Conservation (phyloP, 1,139 yeast species). For the Taphrina flavorubra region DNA sequence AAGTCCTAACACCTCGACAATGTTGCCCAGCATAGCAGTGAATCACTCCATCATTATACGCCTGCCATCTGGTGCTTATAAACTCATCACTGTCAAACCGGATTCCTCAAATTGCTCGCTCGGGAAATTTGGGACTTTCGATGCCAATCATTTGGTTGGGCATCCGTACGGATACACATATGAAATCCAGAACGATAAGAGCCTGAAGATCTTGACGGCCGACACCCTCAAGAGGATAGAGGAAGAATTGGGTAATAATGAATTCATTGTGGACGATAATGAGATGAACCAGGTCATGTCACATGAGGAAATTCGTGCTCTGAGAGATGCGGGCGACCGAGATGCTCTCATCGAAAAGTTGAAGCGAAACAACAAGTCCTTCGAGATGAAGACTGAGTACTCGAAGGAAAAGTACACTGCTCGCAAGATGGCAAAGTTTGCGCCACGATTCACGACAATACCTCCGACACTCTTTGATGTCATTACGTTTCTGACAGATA, state of each 20-base stretch:
- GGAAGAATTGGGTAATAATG: slow-evolving; percentile 67
- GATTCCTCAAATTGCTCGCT: slow-evolving; percentile 61
- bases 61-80: slow-evolving; percentile 32
- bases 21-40: slow-evolving; percentile 24
- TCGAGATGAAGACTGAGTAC: slow-evolving; percentile 83
- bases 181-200: slow-evolving; percentile 70
- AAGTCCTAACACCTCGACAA: neutral
- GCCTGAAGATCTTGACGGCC: slow-evolving; percentile 48
- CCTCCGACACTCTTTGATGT: slow-evolving; percentile 78
- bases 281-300: slow-evolving; percentile 70
- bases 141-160: slow-evolving; percentile 75
- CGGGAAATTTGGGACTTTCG: slow-evolving; percentile 90
- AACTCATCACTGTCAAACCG: slow-evolving; percentile 21
- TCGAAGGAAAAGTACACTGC: slow-evolving; percentile 91
- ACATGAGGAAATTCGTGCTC: slow-evolving; percentile 75
- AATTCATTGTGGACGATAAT: slow-evolving; percentile 75
- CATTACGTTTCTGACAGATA: slow-evolving; percentile 72
- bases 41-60: slow-evolving; percentile 31
- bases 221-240: slow-evolving; percentile 47
- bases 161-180: slow-evolving; percentile 87
- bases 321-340: slow-evolving; percentile 59
- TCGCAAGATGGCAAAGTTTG: slow-evolving; percentile 88
- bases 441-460: slow-evolving; percentile 82
- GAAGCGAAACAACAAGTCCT: slow-evolving; percentile 81
- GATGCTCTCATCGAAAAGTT: slow-evolving; percentile 77